Conservation (phyloP, 1,284 basidiomycete species). For the Calocybe gambosa region DNA sequence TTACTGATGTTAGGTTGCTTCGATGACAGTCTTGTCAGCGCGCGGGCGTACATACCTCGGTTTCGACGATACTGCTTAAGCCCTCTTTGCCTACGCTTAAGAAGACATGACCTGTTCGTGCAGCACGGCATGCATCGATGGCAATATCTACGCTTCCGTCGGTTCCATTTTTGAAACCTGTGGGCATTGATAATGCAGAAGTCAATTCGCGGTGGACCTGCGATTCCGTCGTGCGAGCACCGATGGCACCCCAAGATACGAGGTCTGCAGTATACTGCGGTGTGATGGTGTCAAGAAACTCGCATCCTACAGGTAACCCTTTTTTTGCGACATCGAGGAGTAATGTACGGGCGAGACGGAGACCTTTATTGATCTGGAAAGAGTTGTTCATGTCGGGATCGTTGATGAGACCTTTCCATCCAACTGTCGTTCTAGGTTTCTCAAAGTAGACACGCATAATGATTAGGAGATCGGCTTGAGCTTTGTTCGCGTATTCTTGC, state of each 20-base stretch:
- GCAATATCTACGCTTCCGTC: conserved; percentile 79
- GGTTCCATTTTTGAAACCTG: conserved; percentile 77
- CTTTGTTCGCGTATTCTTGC: conserved; percentile 73
- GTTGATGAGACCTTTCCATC: conserved; percentile 99
- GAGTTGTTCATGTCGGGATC: conserved; percentile 82
- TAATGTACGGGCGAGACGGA: conserved; percentile 85
- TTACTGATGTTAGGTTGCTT: conserved; percentile 19
- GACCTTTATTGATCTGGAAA: conserved; percentile 95
- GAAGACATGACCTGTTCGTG: conserved; percentile 85
- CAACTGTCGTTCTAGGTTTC: conserved; percentile 93
- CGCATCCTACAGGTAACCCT: conserved; percentile 83
- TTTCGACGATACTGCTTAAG: conserved; percentile 87
- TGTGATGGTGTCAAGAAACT: conserved; percentile 83
- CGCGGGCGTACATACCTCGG: conserved; percentile 43
- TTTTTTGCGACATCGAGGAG: conserved; percentile 84
- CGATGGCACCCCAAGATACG: conserved; percentile 97
- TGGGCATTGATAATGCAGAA: conserved; percentile 85
- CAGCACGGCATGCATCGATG: conserved; percentile 88
- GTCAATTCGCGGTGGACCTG: conserved; percentile 90
- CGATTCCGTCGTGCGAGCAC: conserved; percentile 92
- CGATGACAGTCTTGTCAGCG: not conserved
- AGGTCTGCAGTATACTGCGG: conserved; percentile 97
- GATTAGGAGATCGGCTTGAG: conserved; percentile 86
- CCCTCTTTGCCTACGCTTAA: conserved; percentile 91
- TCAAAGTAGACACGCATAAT: conserved; percentile 98